Evolutionary conservation across 2,329 filamentous ascomycete genomes (phyloP), one percentile per base, ranked within the genome.

Genomic region (Talaromyces atroroseus): DNA sequence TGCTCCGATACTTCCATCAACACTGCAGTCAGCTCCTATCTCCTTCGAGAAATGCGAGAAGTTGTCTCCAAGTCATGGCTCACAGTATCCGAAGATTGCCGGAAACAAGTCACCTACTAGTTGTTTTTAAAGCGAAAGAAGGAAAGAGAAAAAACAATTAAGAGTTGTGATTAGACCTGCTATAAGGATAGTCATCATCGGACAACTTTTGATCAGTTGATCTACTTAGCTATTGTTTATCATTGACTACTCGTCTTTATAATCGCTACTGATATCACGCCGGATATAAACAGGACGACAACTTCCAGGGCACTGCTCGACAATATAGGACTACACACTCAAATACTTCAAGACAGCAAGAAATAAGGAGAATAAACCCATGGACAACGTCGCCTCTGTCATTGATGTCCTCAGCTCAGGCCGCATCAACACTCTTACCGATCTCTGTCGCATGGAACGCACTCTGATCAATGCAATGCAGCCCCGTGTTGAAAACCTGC

Each of bases 361-460:
- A 42, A 21, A 4, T 7, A 20, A 42, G n/a, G 8, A 44, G 7
- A 44, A 23, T 2, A 44, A 3, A 10, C 11, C 20, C n/a, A 63
- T 60, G 62, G 61, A 78, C 24, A 74, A 78, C 58, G 78, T 78
- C 62, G 68, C 73, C 16, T 80, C 84, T 60, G 78, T 88, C 59
- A 82, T 89, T 60, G 76, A 83, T 23, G 83, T 84, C 0, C 78
- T 90, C 21, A 76, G 76, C 45, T 83, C 82, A 0, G 86, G 88
- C 64, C 82, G 82, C n/a, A 77, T 90, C 68, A 90, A 90, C 67
- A 90, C 87, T 0, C 76, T 90, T 20, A 85, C 83, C 0, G 86
- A 88, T 60, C 80, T 90, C 26, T 84, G 87, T 61, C 84, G 86
- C 16, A 84, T 89, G 62, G 88, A 91, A 68, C 81, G 82, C 56